A percentile compares a stretch with the other conserved stretches of the same genome.
Conservation (phyloP, 257 asterid species). For the Gentiana macrophylla region DNA sequence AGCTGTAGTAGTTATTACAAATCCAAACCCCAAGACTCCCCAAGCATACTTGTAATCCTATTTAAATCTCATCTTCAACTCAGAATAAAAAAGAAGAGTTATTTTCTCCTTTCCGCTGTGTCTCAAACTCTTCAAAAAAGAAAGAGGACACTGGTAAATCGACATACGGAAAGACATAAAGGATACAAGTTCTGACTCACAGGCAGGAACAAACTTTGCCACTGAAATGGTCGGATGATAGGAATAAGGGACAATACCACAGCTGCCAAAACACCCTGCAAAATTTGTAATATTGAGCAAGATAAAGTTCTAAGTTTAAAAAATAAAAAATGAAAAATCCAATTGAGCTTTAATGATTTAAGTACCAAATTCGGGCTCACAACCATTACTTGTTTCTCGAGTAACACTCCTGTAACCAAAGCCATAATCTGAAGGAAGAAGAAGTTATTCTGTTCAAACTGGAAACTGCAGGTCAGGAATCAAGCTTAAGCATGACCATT, state of each 20-base stretch:
- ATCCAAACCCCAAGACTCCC: too few species aligned
- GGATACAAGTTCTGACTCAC: conserved; percentile 38
- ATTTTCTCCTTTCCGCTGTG: too few species aligned
- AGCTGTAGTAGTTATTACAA: too few species aligned
- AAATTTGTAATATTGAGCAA: conserved; percentile 5
- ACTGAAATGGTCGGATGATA: conserved; percentile 86
- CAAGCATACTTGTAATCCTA: too few species aligned
- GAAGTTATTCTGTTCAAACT: background rate
- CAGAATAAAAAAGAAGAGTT: too few species aligned
- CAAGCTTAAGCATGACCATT: too few species aligned
- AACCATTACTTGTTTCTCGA: conserved; percentile 80
- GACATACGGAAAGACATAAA: background rate
- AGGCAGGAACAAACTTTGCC: conserved; percentile 98
- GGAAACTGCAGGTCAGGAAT: background rate
- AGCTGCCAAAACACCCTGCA: conserved; percentile 85
- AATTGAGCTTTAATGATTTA: conserved; percentile 4
- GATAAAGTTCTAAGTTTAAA: background rate
- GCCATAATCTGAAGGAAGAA: conserved; percentile 52
- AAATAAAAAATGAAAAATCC: background rate
- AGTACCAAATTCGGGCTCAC: conserved; percentile 86
- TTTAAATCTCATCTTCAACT: too few species aligned
- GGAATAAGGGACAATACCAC: conserved; percentile 74
- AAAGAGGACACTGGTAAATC: too few species aligned
- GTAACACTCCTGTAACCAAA: conserved; percentile 63
- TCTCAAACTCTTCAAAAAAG: too few species aligned